Percentiles rank a stretch among this genome's conserved stretches.
Conservation (phyloP, 1,284 basidiomycete species). For the Naganishia albida region DNA sequence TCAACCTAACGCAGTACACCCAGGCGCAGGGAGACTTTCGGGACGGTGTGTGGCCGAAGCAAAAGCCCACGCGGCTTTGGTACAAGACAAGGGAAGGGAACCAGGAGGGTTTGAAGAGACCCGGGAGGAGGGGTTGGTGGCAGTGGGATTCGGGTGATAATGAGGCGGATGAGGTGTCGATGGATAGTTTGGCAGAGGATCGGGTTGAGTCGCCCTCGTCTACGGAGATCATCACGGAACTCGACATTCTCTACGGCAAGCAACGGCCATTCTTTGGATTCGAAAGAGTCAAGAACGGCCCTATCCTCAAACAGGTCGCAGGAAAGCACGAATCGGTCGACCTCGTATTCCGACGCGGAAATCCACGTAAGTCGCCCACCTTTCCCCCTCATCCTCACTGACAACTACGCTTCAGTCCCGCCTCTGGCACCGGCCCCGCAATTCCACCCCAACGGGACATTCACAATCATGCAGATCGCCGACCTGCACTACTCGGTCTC, state of each 20-base stretch:
- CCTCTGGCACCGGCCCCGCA: conserved; percentile 71
- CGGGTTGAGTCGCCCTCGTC: conserved; percentile 34
- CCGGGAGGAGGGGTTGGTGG: conserved; percentile 13
- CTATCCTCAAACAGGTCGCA: conserved; percentile 55
- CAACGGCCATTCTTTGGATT: conserved; percentile 81
- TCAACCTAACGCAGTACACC: conserved; percentile 44
- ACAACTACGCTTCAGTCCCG: conserved; percentile 56
- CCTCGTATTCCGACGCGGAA: conserved; percentile 44
- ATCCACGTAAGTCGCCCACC: conserved; percentile 44
- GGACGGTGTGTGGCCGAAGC: conserved; percentile 52
- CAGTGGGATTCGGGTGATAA: conserved; percentile 30
- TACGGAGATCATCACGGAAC: conserved; percentile 70
- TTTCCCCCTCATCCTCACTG: neutral
- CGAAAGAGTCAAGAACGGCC: conserved; percentile 63
- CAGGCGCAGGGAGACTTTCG: conserved; percentile 47
- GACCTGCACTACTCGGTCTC: conserved; percentile 84
- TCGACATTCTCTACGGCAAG: conserved; percentile 82
- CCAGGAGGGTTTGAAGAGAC: conserved; percentile 3
- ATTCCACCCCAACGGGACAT: conserved; percentile 76
- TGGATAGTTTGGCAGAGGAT: neutral
- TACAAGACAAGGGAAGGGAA: conserved; percentile 58
- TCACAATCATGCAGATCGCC: conserved; percentile 86
- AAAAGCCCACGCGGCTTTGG: conserved; percentile 67
- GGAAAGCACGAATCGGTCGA: conserved; percentile 49
- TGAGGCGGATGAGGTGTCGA: conserved; percentile 54